These are phyloP conservation scores for Beauveria sp. DNA, from an alignment of 2,329 filamentous ascomycete species.

Conservation along the genomic window DNA sequence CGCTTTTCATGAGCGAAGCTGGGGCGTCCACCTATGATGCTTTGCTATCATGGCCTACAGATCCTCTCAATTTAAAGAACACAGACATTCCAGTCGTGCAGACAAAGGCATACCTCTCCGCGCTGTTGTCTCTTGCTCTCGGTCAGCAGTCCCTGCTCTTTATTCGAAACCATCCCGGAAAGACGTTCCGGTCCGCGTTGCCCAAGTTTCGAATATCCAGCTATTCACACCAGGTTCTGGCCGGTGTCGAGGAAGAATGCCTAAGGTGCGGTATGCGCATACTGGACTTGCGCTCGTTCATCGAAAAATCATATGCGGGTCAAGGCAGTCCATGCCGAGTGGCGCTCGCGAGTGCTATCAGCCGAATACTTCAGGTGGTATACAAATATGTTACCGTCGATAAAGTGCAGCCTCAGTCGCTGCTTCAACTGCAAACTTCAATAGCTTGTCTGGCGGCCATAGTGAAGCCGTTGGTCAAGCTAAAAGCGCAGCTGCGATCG, in stretches of 20 bases:
- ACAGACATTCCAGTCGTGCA: slow-evolving; percentile 36
- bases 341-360: slow-evolving; percentile 44
- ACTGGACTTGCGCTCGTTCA: slow-evolving; percentile 38
- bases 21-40: slow-evolving; percentile 60
- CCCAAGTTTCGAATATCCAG: slow-evolving; percentile 45
- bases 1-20: slow-evolving; percentile 60
- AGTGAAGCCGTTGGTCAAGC: slow-evolving; percentile 41
- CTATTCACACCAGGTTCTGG: slow-evolving; percentile 43
- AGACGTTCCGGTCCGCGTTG: slow-evolving; percentile 43
- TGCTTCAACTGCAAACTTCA: slow-evolving; percentile 45
- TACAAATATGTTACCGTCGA: slow-evolving; percentile 41
- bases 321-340: slow-evolving; percentile 39
- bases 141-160: slow-evolving; percentile 69
- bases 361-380: slow-evolving; percentile 39
- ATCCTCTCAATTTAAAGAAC: slow-evolving; percentile 31
- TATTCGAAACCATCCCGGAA: slow-evolving; percentile 44
- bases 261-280: slow-evolving; percentile 40
- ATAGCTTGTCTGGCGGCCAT: slow-evolving; percentile 40
- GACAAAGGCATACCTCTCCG: slow-evolving; percentile 41
- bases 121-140: slow-evolving; percentile 58
- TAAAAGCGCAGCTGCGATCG: slow-evolving; percentile 40
- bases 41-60: slow-evolving; percentile 36
- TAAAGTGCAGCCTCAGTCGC: slow-evolving; percentile 34
- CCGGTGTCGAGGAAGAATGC: slow-evolving; percentile 39
- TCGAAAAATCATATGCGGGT: slow-evolving; percentile 37